These are phyloP conservation scores for Penicillium pancosmium DNA, from an alignment of 495 filamentous ascomycete genomes.

Conservation along the genomic window DNA sequence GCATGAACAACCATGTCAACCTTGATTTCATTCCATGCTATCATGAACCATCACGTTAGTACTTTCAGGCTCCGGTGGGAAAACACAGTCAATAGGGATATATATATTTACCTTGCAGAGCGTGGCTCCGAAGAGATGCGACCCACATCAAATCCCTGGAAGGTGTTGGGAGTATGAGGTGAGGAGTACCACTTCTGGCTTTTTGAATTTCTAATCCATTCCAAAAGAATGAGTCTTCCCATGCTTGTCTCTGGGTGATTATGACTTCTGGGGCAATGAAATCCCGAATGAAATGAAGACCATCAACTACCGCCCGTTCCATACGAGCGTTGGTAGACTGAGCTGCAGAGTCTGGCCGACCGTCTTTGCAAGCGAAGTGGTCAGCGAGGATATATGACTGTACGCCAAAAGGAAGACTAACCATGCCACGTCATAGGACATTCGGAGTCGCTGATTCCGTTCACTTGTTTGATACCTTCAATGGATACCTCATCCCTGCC, in stretches of 20 bases:
- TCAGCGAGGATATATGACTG: too few relatives aligned
- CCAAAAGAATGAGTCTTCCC: conserved; percentile 57
- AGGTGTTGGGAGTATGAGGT: conserved; percentile 70
- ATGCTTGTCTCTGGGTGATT: conserved; percentile 46
- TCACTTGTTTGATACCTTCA: conserved; percentile 51
- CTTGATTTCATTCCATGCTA: conserved; percentile 73
- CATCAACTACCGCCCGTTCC: conserved; percentile 48
- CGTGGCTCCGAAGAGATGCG: conserved; percentile 69
- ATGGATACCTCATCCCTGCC: conserved; percentile 57
- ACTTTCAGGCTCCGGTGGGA: neutral
- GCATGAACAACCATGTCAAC: conserved; percentile 81
- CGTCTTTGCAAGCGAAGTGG: conserved; percentile 35
- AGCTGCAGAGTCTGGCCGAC: conserved; percentile 48
- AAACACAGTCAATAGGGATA: neutral
- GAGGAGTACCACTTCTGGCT: conserved; percentile 41
- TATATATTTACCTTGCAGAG: conserved; percentile 61
- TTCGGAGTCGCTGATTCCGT: conserved; percentile 44
- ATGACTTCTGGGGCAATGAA: conserved; percentile 54
- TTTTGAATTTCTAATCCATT: conserved; percentile 51
- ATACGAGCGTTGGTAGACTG: conserved; percentile 54
- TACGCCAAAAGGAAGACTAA: conserved; percentile 19
- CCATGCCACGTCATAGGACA: conserved; percentile 60
- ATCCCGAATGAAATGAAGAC: conserved; percentile 45
- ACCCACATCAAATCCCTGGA: conserved; percentile 72
- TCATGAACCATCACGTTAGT: neutral